These are phyloP conservation scores for Tuber calosporum DNA, from an alignment of 495 filamentous ascomycete species.

Conservation along the genomic window DNA sequence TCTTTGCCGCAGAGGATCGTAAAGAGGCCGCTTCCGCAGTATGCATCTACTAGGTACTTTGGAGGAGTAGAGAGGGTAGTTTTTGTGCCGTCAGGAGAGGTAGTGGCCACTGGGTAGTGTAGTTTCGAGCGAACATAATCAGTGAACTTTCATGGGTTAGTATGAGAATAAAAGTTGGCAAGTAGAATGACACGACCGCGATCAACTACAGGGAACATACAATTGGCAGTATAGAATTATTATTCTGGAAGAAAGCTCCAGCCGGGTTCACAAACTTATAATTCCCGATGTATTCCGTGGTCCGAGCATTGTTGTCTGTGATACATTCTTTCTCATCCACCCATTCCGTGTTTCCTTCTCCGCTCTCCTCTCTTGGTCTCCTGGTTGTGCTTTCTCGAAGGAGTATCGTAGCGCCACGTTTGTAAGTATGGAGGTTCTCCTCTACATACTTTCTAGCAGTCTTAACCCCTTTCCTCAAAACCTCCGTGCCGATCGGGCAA, in stretches of 20 bases:
- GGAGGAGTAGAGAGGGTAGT: slow-evolving; percentile 38
- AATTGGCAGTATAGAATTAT: slow-evolving; percentile 89
- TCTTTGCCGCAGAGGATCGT: slow-evolving; percentile 82
- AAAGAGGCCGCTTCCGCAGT: slow-evolving; percentile 95
- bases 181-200: background rate
- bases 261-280: slow-evolving; percentile 85
- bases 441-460: slow-evolving; percentile 64
- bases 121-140: slow-evolving; percentile 80
- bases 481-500: slow-evolving; percentile 87
- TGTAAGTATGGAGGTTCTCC: slow-evolving; percentile 63
- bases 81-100: slow-evolving; percentile 13
- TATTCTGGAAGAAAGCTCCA: slow-evolving; percentile 96
- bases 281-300: slow-evolving; percentile 77
- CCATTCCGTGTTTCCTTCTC: slow-evolving; percentile 44
- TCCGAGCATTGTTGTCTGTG: slow-evolving; percentile 70
- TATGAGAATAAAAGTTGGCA: slow-evolving; percentile 2
- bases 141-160: slow-evolving; percentile 56
- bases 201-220: slow-evolving; percentile 7
- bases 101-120: slow-evolving; percentile 48
- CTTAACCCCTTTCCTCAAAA: slow-evolving; percentile 66
- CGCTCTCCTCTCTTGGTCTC: slow-evolving; percentile 48
- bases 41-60: slow-evolving; percentile 87
- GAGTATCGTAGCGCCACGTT: slow-evolving; percentile 75
- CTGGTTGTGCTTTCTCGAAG: slow-evolving; percentile 78
- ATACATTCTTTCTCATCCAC: slow-evolving; percentile 76